A percentile compares a stretch with the other conserved stretches of the same genome.
These are phyloP conservation scores for Gleditsia sinensis DNA, from an alignment of 306 rosid genomes.

Conservation along the genomic window DNA sequence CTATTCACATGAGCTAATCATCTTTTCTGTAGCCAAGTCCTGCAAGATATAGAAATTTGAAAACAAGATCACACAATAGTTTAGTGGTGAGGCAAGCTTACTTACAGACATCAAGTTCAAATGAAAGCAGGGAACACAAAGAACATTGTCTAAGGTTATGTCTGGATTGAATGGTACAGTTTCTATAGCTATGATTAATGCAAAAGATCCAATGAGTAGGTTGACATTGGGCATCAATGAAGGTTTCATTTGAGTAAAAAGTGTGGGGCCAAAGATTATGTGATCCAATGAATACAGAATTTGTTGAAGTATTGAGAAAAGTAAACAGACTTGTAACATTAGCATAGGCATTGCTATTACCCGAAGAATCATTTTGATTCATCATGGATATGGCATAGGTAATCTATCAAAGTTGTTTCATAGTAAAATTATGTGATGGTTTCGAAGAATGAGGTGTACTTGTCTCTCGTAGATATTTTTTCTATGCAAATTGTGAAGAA, in stretches of 20 bases:
- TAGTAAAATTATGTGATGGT: background rate
- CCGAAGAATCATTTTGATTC: background rate
- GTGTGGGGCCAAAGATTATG: background rate
- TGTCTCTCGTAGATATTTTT: background rate
- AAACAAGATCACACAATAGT: no score
- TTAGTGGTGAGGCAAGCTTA: no score
- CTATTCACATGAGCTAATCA: no score
- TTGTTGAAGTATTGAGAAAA: conserved; percentile 4
- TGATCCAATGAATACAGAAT: conserved; percentile 28
- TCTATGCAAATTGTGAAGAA: background rate
- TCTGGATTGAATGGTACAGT: no score
- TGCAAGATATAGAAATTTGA: no score
- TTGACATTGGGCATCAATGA: conserved; percentile 1
- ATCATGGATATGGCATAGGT: background rate
- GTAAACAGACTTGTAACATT: conserved; percentile 27
- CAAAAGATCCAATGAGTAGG: conserved; percentile 11
- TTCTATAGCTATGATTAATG: background rate
- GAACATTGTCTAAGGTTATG: no score
- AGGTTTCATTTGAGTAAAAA: background rate
- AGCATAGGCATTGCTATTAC: conserved; percentile 1
- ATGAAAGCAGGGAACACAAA: no score
- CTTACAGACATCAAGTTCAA: no score
- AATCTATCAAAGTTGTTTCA: background rate
- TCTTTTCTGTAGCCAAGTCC: no score
- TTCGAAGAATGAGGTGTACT: background rate